A percentile compares a stretch with the other conserved stretches of the same genome.
Conservation (phyloP, 441 rosid genomes). For the Populus trichocarpa region DNA sequence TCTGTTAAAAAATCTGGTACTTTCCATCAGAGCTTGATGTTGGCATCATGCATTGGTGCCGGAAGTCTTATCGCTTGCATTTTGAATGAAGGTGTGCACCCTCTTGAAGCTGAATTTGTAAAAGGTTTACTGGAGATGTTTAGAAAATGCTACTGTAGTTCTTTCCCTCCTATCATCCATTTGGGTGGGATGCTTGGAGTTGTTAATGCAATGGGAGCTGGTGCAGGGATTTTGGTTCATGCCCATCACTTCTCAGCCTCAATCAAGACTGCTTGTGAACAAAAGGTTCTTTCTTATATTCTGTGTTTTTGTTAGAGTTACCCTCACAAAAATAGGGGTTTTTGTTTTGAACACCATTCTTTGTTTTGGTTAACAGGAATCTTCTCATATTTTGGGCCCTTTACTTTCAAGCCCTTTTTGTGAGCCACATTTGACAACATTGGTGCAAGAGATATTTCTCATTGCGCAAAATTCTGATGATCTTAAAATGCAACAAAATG, state of each 20-base stretch:
- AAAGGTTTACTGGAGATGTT: slow-evolving; percentile 58
- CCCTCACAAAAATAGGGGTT: background rate
- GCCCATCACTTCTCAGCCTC: slow-evolving; percentile 41
- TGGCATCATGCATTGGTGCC: slow-evolving; percentile 80
- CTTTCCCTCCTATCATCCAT: slow-evolving; percentile 56
- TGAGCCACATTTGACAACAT: slow-evolving; percentile 49
- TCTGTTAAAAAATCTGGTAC: slow-evolving; percentile 56
- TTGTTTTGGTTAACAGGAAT: slow-evolving; percentile 52
- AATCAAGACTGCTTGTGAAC: slow-evolving; percentile 32
- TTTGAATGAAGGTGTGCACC: slow-evolving; percentile 71
- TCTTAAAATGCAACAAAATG: slow-evolving; percentile 64
- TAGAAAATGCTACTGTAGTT: slow-evolving; percentile 67
- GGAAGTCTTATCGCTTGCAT: slow-evolving; percentile 74
- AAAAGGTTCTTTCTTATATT: slow-evolving; percentile 35
- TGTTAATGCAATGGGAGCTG: slow-evolving; percentile 79
- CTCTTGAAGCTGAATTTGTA: slow-evolving; percentile 49
- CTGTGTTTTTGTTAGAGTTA: slow-evolving; percentile 7
- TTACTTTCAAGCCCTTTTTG: slow-evolving; percentile 59
- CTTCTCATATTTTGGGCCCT: slow-evolving; percentile 50
- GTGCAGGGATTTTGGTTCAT: slow-evolving; percentile 66
- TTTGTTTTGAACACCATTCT: slow-evolving; percentile 11
- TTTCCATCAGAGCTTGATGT: slow-evolving; percentile 66
- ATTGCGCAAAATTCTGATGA: slow-evolving; percentile 76
- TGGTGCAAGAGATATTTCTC: slow-evolving; percentile 85
- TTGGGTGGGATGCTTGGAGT: slow-evolving; percentile 93